Evolutionary conservation across 2,329 filamentous ascomycete species (phyloP).

Genomic region (Aureobasidium leucospermi): DNA sequence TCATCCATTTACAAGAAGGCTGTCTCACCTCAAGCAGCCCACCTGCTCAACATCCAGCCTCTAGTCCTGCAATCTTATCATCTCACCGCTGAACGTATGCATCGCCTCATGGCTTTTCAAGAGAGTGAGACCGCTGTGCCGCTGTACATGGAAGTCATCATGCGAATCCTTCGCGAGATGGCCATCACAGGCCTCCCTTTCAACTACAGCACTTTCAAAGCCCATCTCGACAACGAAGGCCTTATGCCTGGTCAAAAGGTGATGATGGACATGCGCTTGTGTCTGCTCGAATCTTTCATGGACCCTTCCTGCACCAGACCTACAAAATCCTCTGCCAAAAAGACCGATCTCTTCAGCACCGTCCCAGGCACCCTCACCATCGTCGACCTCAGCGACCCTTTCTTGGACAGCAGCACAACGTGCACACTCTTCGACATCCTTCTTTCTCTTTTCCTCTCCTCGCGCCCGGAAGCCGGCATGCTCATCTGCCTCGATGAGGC

Average conservation of each 20-base stretch:
- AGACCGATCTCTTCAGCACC: slow-evolving; percentile 21
- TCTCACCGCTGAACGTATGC: slow-evolving; percentile 47
- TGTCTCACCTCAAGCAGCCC: slow-evolving; percentile 27
- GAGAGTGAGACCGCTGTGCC: slow-evolving; percentile 36
- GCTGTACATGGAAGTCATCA: slow-evolving; percentile 51
- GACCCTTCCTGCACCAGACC: slow-evolving; percentile 21
- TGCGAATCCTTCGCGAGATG: slow-evolving; percentile 51
- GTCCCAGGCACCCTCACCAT: slow-evolving; percentile 52
- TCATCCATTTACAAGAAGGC: slow-evolving; percentile 36
- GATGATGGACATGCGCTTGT: slow-evolving; percentile 54
- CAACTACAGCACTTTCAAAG: slow-evolving; percentile 45
- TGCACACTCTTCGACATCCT: slow-evolving; percentile 69
- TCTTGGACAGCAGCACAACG: slow-evolving; percentile 57
- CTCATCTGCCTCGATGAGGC: slow-evolving; percentile 69
- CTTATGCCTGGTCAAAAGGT: slow-evolving; percentile 46
- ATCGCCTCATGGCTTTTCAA: slow-evolving; percentile 48
- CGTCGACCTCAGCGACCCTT: slow-evolving; percentile 67
- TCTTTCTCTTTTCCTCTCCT: slow-evolving; percentile 56
- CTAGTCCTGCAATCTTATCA: slow-evolving; percentile 42
- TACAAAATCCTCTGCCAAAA: neutral
- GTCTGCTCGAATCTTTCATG: slow-evolving; percentile 59
- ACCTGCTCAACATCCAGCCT: slow-evolving; percentile 35
- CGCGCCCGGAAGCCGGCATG: slow-evolving; percentile 38
- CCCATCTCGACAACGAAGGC: slow-evolving; percentile 27
- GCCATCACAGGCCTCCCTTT: slow-evolving; percentile 40